Evolutionary conservation across 2,329 filamentous ascomycete species (phyloP).

Genomic region (Bimuria novae-zelandiae): DNA sequence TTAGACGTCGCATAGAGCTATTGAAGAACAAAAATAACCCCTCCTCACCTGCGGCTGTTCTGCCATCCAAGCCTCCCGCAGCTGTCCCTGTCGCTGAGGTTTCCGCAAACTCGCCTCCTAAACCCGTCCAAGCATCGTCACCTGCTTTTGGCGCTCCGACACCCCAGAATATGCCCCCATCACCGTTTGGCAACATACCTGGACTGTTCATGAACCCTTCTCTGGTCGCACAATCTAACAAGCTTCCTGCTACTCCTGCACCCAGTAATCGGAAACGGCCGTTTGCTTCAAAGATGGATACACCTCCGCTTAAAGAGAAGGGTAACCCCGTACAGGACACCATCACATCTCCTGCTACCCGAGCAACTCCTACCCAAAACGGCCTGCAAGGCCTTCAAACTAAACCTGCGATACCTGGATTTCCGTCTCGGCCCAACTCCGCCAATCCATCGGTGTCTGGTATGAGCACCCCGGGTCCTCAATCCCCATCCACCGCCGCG

Average conservation of each 20-base stretch:
- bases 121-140: conserved; percentile 3
- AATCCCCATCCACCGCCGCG: conserved; percentile 43
- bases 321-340: conserved; percentile 44
- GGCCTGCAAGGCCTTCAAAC: conserved; percentile 12
- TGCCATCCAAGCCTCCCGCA: background rate
- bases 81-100: background rate
- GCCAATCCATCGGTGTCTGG: conserved; percentile 28
- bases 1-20: conserved; percentile 81
- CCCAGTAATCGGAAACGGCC: conserved; percentile 58
- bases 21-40: conserved; percentile 29
- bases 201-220: conserved; percentile 56
- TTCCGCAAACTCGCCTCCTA: background rate
- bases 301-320: conserved; percentile 60
- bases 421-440: conserved; percentile 33
- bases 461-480: conserved; percentile 40
- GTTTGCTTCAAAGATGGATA: conserved; percentile 66
- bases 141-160: conserved; percentile 9
- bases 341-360: conserved; percentile 10
- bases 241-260: conserved; percentile 10
- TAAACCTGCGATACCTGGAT: conserved; percentile 24
- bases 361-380: background rate
- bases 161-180: conserved; percentile 9
- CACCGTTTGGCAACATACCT: conserved; percentile 51
- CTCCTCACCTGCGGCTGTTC: conserved; percentile 12
- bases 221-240: conserved; percentile 9